Conservation (phyloP, 345 rosid species). For the Melastoma malabathricum region DNA sequence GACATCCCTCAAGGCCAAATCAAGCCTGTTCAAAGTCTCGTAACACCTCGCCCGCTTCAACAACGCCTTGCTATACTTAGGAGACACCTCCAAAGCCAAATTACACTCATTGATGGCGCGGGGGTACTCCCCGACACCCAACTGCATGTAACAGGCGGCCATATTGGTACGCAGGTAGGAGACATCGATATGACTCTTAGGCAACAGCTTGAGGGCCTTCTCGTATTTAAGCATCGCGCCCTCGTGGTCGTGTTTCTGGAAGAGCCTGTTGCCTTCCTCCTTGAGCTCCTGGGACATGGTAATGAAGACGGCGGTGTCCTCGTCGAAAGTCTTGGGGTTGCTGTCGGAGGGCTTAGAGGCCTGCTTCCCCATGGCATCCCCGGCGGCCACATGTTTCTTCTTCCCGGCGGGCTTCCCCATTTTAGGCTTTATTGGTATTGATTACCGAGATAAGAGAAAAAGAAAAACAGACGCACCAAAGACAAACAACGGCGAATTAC, state of each 20-base stretch:
- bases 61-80: conserved; percentile 79
- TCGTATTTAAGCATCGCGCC: conserved; percentile 91
- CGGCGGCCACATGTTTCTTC: no score
- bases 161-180: conserved; percentile 71
- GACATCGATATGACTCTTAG: conserved; percentile 61
- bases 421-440: no score
- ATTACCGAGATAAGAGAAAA: no score
- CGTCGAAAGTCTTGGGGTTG: conserved; percentile 64
- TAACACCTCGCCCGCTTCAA: conserved; percentile 77
- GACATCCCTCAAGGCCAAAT: conserved; percentile 86
- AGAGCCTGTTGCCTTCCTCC: conserved; percentile 87
- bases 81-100: conserved; percentile 76
- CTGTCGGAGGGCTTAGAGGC: conserved; percentile 37
- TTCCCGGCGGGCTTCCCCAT: conserved; percentile 8
- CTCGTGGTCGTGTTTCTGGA: conserved; percentile 82
- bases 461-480: no score
- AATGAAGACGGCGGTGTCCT: conserved; percentile 84
- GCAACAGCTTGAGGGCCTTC: conserved; percentile 85
- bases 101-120: conserved; percentile 83
- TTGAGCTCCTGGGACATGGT: conserved; percentile 84
- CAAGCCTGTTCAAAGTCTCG: conserved; percentile 70
- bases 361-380: conserved; percentile 20
- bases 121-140: conserved; percentile 95
- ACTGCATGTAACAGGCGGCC: conserved; percentile 92
- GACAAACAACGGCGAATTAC: no score